A percentile compares a stretch with the other conserved stretches of the same genome.
These are phyloP conservation scores for Solanum acaule DNA, from an alignment of 257 asterid genomes.

Conservation along the genomic window DNA sequence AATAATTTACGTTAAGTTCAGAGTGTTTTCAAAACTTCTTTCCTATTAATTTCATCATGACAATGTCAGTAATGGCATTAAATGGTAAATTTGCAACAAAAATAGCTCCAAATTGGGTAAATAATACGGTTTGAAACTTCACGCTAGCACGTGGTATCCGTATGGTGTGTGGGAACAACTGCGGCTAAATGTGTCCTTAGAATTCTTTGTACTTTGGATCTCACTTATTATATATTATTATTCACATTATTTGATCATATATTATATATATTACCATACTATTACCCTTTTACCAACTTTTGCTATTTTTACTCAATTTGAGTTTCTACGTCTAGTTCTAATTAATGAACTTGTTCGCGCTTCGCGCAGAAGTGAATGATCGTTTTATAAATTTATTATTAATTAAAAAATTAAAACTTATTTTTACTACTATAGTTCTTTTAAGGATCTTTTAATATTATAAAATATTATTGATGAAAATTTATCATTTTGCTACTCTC, in stretches of 20 bases:
- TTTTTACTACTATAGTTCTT: too few relatives aligned
- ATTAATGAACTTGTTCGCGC: too few relatives aligned
- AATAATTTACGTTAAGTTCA: too few relatives aligned
- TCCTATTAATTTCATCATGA: not conserved
- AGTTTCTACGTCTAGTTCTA: not conserved
- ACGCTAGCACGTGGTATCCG: slow-evolving; percentile 13
- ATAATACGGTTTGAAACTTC: not conserved
- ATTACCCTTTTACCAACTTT: not conserved
- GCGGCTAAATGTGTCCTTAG: not conserved
- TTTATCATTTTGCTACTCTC: too few relatives aligned
- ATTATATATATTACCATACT: not conserved
- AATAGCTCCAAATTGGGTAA: not conserved
- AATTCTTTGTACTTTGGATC: not conserved
- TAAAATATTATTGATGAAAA: too few relatives aligned
- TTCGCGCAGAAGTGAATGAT: too few relatives aligned
- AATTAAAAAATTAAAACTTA: too few relatives aligned
- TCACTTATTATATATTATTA: not conserved
- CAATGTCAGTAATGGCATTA: not conserved
- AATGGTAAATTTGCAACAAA: not conserved
- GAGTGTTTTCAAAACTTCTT: too few relatives aligned
- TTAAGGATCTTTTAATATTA: too few relatives aligned
- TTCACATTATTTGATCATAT: not conserved
- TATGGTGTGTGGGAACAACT: not conserved
- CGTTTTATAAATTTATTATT: too few relatives aligned
- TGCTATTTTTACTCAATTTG: not conserved